Base-by-base conservation (phyloP, 2,329 filamentous ascomycete genomes). In the Exophiala calicioides region DNA sequence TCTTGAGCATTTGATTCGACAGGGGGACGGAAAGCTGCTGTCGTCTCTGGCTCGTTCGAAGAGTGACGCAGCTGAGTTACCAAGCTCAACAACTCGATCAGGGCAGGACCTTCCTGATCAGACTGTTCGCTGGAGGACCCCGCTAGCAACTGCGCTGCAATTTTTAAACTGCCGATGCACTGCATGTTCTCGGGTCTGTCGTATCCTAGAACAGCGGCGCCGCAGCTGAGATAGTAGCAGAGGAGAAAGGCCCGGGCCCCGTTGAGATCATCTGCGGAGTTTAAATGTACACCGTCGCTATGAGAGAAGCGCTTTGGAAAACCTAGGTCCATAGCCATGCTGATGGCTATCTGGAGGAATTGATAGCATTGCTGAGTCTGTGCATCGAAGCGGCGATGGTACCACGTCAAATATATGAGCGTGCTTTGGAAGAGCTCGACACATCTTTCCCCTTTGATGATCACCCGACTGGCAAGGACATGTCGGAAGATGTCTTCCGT, bases 361-460 rank as follows among this genome's bases (percentile, higher is more conserved):
- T 65, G 64, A 36, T 64, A 63, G 15, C 64, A 52, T 42, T 65
- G 63, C 33, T 65, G 55, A 1, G 49, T 60, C 7, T 57, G 55
- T 4, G 56, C 50, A 10, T 62, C 53, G 23, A 65, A 65, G 33
- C 60, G 60, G 23, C 59, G 59, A 38, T 65, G 63, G 47, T 62
- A 82, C 80, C 80, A 83, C 13, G 73, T 68, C 38, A 76, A 73
- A 51, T 82, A 82, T 4, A 82, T 70, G 19, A 82, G 63, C 15
- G 82, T 62, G 3, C 79, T 79, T 52, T 80, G 76, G 1, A 83
- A 60, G 12, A 82, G 55, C 54, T 83, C 78, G 16, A 82, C 48
- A 9, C 70, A 79, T 45, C 77, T 72, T 65, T 83, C 79, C 0
- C 79, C 78, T 3, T 74, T 71, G 0, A 79, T 70, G 1, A 83